Conservation (phyloP, 257 asterid species). For the Primulina huaijiensis region DNA sequence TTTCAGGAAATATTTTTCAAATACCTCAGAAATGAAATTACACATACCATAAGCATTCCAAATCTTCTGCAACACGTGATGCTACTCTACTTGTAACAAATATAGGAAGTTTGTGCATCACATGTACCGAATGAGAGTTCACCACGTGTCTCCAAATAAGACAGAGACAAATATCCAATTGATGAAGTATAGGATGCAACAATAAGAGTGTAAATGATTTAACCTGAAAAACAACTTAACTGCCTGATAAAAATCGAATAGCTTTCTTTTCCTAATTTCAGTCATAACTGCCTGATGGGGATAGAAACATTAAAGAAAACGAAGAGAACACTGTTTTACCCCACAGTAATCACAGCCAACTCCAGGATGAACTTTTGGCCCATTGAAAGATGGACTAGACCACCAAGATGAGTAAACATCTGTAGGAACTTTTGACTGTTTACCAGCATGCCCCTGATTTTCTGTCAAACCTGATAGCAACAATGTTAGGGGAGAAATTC, state of each 20-base stretch:
- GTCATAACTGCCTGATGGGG: not conserved
- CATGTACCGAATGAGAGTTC: not conserved
- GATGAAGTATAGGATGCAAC: not conserved
- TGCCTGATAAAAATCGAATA: not conserved
- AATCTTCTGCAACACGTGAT: not conserved
- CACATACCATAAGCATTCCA: not conserved
- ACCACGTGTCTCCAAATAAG: not conserved
- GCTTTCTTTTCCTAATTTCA: not conserved
- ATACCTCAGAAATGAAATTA: not conserved
- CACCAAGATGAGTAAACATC: constrained; percentile 17
- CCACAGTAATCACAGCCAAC: constrained; percentile 82
- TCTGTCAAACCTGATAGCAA: constrained; percentile 30
- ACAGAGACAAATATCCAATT: not conserved
- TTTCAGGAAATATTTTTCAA: not conserved
- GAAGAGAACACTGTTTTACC: constrained; percentile 37
- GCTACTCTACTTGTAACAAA: not conserved
- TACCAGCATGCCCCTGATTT: constrained; percentile 23
- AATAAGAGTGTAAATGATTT: too few relatives aligned
- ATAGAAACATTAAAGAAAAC: not conserved
- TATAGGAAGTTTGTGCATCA: not conserved
- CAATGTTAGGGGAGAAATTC: constrained; percentile 10
- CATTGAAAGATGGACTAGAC: constrained; percentile 20
- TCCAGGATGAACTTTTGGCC: constrained; percentile 39
- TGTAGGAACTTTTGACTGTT: constrained; percentile 16
- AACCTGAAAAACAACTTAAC: not conserved